These are phyloP conservation scores for Picochlorum costavermella DNA, from an alignment of 139 green algal genomes.

Conservation along the genomic window DNA sequence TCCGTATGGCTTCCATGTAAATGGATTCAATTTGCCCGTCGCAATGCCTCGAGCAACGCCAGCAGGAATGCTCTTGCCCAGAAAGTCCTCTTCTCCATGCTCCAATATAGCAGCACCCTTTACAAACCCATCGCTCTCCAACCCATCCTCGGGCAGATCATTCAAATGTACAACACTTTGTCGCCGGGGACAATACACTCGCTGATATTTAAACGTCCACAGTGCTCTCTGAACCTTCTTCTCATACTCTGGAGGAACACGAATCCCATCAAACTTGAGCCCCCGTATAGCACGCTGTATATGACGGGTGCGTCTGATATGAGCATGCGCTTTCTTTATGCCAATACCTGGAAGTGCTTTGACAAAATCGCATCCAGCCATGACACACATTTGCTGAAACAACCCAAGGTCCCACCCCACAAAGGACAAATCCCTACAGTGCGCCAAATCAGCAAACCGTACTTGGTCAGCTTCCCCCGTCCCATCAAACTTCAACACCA, in stretches of 20 bases:
- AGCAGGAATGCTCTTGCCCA: constrained; percentile 56
- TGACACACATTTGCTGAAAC: constrained; percentile 93
- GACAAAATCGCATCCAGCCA: constrained; percentile 96
- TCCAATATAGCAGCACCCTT: constrained; percentile 33
- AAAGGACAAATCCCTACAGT: constrained; percentile 46
- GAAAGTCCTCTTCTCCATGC: constrained; percentile 48
- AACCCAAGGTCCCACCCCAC: constrained; percentile 70
- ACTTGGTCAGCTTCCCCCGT: constrained; percentile 69
- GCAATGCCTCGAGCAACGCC: constrained; percentile 56
- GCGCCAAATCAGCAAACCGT: constrained; percentile 42
- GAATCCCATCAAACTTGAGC: constrained; percentile 67
- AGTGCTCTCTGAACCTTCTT: constrained; percentile 72
- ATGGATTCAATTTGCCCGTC: constrained; percentile 28
- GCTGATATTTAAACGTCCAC: constrained; percentile 87
- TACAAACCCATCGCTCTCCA: constrained; percentile 43
- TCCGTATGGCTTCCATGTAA: constrained; percentile 1
- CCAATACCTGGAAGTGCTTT: constrained; percentile 67
- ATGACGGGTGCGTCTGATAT: constrained; percentile 54
- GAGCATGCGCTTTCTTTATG: constrained; percentile 80
- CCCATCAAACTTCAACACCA: constrained; percentile 94
- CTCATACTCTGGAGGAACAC: constrained; percentile 73
- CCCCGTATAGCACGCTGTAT: constrained; percentile 48
- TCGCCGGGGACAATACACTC: constrained; percentile 60
- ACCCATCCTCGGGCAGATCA: constrained; percentile 42
- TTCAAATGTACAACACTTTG: constrained; percentile 55